These are phyloP conservation scores for Dunaliella sp. DNA, from an alignment of 139 green algal species.

Conservation along the genomic window DNA sequence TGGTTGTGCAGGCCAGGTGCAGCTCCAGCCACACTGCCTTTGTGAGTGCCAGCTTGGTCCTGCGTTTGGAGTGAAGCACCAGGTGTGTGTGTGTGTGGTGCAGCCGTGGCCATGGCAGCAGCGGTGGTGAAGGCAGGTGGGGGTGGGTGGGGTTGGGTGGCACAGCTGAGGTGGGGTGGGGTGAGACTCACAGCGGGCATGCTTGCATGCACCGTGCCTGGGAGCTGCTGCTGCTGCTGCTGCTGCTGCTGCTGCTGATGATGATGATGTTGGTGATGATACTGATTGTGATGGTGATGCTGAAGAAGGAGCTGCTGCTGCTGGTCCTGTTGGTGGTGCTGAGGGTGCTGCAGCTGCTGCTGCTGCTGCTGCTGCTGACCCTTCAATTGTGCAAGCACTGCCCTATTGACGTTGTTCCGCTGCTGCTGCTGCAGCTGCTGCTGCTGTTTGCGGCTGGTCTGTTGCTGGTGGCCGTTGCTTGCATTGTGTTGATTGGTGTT, in stretches of 20 bases:
- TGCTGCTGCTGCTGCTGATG: background rate
- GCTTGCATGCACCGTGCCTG: background rate
- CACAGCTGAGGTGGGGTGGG: too few species aligned
- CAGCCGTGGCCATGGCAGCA: too few species aligned
- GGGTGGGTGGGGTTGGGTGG: too few species aligned
- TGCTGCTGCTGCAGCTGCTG: constrained; percentile 14
- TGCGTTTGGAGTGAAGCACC: too few species aligned
- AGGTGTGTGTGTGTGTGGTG: too few species aligned
- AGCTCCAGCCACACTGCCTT: too few species aligned
- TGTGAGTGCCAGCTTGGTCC: too few species aligned
- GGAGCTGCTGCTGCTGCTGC: background rate
- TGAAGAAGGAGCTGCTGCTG: background rate
- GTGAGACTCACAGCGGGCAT: too few species aligned
- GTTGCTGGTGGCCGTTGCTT: background rate
- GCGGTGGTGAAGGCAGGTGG: too few species aligned
- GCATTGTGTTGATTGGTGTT: too few species aligned
- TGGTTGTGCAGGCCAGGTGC: too few species aligned
- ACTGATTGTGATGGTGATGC: background rate
- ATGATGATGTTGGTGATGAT: constrained; percentile 10
- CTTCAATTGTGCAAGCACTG: background rate
- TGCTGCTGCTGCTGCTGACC: background rate
- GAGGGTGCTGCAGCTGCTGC: background rate
- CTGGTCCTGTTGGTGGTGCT: background rate
- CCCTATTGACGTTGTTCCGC: too few species aligned
- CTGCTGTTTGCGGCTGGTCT: background rate